Percentiles rank a stretch among this genome's conserved stretches.
These are phyloP conservation scores for Cryptosporidium sp. DNA, from an alignment of 169 alveolate genomes.

Conservation along the genomic window DNA sequence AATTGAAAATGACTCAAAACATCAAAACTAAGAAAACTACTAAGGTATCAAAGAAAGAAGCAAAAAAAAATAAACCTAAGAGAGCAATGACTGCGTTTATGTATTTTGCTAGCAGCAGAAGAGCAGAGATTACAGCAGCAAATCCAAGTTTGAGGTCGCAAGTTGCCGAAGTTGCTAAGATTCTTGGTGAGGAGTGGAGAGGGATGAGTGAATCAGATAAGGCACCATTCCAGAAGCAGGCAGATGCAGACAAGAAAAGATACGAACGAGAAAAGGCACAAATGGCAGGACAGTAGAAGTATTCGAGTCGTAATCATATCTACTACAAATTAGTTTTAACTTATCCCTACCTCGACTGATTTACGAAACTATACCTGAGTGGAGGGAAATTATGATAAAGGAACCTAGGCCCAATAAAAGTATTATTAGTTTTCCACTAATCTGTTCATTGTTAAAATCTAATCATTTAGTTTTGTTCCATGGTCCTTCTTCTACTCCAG, in stretches of 20 bases:
- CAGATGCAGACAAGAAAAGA: slow-evolving; percentile 88
- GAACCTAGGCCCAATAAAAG: not conserved
- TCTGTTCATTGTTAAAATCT: slow-evolving; percentile 1
- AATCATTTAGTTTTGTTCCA: slow-evolving; percentile 65
- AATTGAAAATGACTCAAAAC: slow-evolving; percentile 33
- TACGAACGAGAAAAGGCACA: slow-evolving; percentile 88
- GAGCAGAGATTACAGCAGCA: slow-evolving; percentile 85
- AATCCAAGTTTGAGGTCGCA: slow-evolving; percentile 88
- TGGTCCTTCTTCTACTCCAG: slow-evolving; percentile 76
- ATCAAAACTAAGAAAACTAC: slow-evolving; percentile 33
- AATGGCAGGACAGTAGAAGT: slow-evolving; percentile 63
- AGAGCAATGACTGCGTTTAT: slow-evolving; percentile 90
- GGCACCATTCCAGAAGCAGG: slow-evolving; percentile 90
- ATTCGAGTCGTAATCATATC: not conserved
- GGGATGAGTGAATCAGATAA: slow-evolving; percentile 86
- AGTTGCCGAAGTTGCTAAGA: slow-evolving; percentile 90
- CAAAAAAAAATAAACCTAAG: slow-evolving; percentile 91
- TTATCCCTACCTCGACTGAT: not conserved
- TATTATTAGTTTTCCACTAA: slow-evolving; percentile 55
- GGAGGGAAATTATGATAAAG: slow-evolving; percentile 1
- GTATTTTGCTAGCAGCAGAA: slow-evolving; percentile 90
- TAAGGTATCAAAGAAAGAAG: slow-evolving; percentile 80
- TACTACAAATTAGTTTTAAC: slow-evolving; percentile 14
- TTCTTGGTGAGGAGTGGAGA: slow-evolving; percentile 93
- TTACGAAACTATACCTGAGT: slow-evolving; percentile 1